Conservation (phyloP, 2,329 filamentous ascomycete species). For the Waltergamsia citrina region DNA sequence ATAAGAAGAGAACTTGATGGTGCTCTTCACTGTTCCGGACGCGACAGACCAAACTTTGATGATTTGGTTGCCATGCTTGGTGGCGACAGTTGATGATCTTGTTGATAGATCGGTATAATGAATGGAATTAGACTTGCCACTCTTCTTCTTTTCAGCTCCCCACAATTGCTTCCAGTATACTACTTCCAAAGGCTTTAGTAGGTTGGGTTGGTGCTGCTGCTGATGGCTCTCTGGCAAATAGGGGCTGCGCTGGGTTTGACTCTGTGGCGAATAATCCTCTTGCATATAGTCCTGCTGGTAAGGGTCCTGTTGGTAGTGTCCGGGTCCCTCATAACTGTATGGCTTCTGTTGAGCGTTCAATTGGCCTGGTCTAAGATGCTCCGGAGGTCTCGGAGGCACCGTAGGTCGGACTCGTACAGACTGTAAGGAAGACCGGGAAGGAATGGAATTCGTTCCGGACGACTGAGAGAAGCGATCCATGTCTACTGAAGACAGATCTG, state of each 20-base stretch:
- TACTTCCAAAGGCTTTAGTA: too few species aligned
- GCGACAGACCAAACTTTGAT: conserved; percentile 86
- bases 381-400: conserved; percentile 1
- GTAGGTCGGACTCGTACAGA: conserved; percentile 1
- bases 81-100: conserved; percentile 21
- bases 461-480: conserved; percentile 6
- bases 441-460: conserved; percentile 2
- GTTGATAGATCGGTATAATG: conserved; percentile 25
- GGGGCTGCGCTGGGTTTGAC: too few species aligned
- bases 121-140: conserved; percentile 17
- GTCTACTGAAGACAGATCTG: conserved; percentile 4
- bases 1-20: conserved; percentile 28
- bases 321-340: too few species aligned
- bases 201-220: too few species aligned
- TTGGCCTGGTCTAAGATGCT: conserved; percentile 3
- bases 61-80: conserved; percentile 49
- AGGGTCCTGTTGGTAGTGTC: too few species aligned
- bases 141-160: conserved; percentile 14
- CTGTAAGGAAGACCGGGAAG: conserved; percentile 3
- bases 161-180: conserved; percentile 12
- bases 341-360: not conserved
- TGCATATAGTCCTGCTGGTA: too few species aligned
- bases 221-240: too few species aligned
- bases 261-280: too few species aligned
- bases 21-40: conserved; percentile 61